phyloP scores from a whole-genome alignment of 192 early-diverging fungal species.

The Mortierella hygrophila region DNA sequence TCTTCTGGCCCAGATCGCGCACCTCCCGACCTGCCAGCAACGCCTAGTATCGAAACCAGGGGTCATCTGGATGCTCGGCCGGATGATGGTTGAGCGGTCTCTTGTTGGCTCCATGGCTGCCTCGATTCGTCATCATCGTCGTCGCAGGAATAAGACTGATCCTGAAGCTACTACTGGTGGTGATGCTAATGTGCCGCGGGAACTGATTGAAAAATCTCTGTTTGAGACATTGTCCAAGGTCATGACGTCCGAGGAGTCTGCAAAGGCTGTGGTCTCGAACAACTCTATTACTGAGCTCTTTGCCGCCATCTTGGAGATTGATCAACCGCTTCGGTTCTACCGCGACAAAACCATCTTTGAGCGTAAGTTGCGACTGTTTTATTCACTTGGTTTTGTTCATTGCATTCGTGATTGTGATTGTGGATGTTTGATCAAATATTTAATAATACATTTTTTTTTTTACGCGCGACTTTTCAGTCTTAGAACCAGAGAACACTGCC shows the following conservation, averaged over 20 bases:
- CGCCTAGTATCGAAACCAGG: constrained; percentile 34
- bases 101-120: not conserved
- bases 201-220: constrained; percentile 26
- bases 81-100: constrained; percentile 47
- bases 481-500: too few relatives aligned
- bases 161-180: too few relatives aligned
- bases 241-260: constrained; percentile 17
- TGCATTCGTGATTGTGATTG: not conserved
- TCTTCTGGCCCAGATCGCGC: constrained; percentile 9
- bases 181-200: not conserved
- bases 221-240: constrained; percentile 16
- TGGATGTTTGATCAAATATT: not conserved
- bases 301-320: constrained; percentile 41
- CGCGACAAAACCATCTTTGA: not conserved
- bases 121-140: not conserved
- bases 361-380: constrained; percentile 1
- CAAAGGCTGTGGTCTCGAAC: constrained; percentile 34
- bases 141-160: not conserved
- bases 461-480: too few relatives aligned
- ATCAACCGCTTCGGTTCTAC: constrained; percentile 32
- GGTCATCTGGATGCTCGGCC: constrained; percentile 36
- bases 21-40: constrained; percentile 33
- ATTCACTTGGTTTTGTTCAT: not conserved
- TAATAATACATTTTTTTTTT: not conserved
- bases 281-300: constrained; percentile 46